Conservation (phyloP, 257 asterid species). For the Jacaranda copaia region DNA sequence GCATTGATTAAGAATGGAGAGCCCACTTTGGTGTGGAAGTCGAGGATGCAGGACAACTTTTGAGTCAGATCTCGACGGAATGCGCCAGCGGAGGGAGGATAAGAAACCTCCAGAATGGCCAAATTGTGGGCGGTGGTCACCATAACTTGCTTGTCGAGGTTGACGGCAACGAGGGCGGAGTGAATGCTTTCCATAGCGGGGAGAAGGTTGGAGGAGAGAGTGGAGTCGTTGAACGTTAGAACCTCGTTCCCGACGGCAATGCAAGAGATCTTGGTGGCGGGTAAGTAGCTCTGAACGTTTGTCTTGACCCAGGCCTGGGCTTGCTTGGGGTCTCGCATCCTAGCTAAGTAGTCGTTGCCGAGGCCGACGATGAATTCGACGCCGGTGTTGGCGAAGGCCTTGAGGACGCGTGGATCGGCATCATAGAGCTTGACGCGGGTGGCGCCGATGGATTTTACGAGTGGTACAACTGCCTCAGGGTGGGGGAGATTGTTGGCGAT, state of each 20-base stretch:
- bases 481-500: constrained; percentile 84
- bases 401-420: constrained; percentile 74
- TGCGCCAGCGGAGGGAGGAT: constrained; percentile 83
- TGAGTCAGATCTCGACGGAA: constrained; percentile 64
- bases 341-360: constrained; percentile 64
- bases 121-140: constrained; percentile 88
- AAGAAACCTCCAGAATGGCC: constrained; percentile 69
- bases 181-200: constrained; percentile 83
- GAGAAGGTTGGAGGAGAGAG: constrained; percentile 59
- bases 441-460: constrained; percentile 76
- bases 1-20: constrained; percentile 80
- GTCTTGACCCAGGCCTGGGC: constrained; percentile 72
- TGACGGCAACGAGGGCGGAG: constrained; percentile 61
- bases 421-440: constrained; percentile 83
- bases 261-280: constrained; percentile 71
- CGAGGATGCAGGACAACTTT: constrained; percentile 55
- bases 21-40: constrained; percentile 67
- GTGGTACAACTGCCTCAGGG: constrained; percentile 66
- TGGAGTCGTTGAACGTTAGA: constrained; percentile 66
- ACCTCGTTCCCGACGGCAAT: constrained; percentile 90
- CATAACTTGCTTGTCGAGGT: constrained; percentile 59
- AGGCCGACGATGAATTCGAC: constrained; percentile 78
- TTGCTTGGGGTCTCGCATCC: constrained; percentile 60
- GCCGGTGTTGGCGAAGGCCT: constrained; percentile 82
- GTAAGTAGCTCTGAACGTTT: constrained; percentile 68